These are phyloP conservation scores for Ilyonectria destructans DNA, from an alignment of 2,329 filamentous ascomycete species.

Conservation along the genomic window DNA sequence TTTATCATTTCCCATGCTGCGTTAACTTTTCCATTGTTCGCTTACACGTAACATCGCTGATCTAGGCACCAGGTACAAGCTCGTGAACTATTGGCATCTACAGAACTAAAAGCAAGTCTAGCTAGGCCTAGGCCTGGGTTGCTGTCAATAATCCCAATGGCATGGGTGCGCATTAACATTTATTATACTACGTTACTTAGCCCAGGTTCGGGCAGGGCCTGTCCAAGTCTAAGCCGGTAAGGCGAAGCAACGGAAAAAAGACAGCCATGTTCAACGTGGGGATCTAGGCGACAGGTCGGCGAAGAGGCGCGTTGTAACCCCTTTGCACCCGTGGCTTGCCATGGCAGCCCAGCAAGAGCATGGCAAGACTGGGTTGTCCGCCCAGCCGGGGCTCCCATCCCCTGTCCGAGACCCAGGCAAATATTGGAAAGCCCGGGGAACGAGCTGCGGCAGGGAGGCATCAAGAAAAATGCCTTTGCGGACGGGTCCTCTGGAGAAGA, in stretches of 20 bases:
- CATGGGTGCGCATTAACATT: conserved; percentile 15
- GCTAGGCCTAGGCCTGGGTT: neutral
- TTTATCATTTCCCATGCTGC: conserved; percentile 23
- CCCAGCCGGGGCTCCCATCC: neutral
- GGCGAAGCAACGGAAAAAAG: conserved; percentile 1
- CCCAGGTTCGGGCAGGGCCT: neutral
- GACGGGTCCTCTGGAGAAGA: neutral
- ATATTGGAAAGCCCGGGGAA: neutral
- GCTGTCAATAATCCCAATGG: conserved; percentile 10
- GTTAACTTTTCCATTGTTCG: conserved; percentile 12
- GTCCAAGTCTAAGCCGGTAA: neutral
- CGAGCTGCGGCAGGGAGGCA: neutral
- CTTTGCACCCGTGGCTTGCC: neutral
- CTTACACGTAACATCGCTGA: conserved; percentile 1
- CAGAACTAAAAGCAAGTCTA: neutral
- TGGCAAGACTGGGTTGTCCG: conserved; percentile 1
- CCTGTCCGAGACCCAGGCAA: neutral
- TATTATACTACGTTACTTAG: neutral
- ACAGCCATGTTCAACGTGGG: neutral
- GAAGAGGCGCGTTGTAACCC: neutral
- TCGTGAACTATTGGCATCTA: conserved; percentile 23
- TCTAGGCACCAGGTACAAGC: conserved; percentile 7
- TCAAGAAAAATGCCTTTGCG: neutral
- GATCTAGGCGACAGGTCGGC: neutral
- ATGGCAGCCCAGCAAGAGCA: neutral